phyloP scores from a whole-genome alignment of 768 basidiomycete genomes.

The Hebeloma cylindrosporum region DNA sequence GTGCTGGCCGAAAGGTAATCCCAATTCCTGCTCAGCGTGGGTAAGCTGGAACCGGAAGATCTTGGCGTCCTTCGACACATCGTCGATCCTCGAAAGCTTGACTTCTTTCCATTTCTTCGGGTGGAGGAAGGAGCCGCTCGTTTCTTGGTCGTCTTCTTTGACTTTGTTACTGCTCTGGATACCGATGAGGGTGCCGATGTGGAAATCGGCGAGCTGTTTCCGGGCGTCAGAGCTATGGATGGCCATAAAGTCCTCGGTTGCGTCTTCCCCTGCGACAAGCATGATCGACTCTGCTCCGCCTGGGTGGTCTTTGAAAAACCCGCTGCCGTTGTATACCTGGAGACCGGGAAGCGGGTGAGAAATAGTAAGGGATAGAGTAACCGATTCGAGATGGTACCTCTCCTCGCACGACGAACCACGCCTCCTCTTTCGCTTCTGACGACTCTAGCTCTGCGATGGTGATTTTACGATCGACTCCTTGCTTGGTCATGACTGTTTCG shows the following conservation, averaged over 20 bases:
- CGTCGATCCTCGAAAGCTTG: constrained; percentile 34
- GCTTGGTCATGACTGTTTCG: constrained; percentile 44
- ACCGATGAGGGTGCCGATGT: constrained; percentile 49
- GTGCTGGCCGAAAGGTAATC: constrained; percentile 60
- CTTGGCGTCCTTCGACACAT: constrained; percentile 48
- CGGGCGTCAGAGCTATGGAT: constrained; percentile 58
- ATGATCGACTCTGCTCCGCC: constrained; percentile 57
- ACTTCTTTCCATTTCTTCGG: constrained; percentile 49
- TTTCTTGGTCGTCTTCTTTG: constrained; percentile 13
- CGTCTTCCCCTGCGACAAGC: constrained; percentile 57
- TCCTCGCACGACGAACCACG: constrained; percentile 56
- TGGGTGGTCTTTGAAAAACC: constrained; percentile 55
- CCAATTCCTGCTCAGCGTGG: constrained; percentile 40
- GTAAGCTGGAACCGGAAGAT: constrained; percentile 51
- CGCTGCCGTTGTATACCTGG: constrained; percentile 51
- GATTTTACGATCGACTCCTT: constrained; percentile 44
- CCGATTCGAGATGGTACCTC: constrained; percentile 29
- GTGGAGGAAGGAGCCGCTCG: constrained; percentile 34
- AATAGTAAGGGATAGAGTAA: neutral
- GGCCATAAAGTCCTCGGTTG: constrained; percentile 63
- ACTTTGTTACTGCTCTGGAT: neutral
- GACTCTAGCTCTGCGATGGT: constrained; percentile 42
- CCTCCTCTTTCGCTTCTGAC: constrained; percentile 32
- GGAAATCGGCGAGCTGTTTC: constrained; percentile 46
- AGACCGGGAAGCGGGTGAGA: neutral